Evolutionary conservation across 179 eudicot species (phyloP).

Genomic region (Beta macrorhiza): DNA sequence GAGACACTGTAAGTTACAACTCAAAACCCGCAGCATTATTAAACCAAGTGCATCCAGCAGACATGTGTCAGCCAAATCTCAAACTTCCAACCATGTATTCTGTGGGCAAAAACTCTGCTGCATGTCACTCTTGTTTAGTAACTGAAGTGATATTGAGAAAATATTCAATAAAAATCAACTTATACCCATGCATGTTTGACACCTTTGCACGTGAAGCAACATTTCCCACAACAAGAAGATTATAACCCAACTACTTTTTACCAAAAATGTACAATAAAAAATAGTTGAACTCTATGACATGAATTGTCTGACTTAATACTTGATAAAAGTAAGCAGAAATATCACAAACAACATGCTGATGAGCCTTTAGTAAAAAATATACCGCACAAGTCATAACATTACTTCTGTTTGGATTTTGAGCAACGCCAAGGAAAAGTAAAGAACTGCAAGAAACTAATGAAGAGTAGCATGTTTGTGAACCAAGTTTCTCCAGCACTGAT

Average conservation of each 20-base stretch:
- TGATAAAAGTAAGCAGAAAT: not conserved
- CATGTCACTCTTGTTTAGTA: not conserved
- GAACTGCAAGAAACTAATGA: not conserved
- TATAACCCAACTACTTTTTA: not conserved
- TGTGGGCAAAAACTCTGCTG: not conserved
- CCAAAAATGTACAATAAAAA: not conserved
- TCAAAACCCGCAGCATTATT: conserved; percentile 20
- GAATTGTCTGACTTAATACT: not conserved
- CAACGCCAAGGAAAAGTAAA: no score
- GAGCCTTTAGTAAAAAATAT: not conserved
- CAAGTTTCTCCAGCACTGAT: not conserved
- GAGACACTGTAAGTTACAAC: conserved; percentile 15
- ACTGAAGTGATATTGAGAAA: not conserved
- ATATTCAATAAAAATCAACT: not conserved
- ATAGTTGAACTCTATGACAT: not conserved
- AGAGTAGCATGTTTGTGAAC: not conserved
- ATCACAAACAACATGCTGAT: no score
- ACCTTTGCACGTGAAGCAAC: not conserved
- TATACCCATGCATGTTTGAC: not conserved
- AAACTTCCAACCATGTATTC: conserved; percentile 12
- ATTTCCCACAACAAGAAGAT: not conserved
- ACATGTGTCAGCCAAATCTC: not conserved
- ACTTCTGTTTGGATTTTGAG: no score
- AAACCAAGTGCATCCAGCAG: conserved; percentile 6
- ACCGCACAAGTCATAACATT: not conserved